Evolutionary conservation across 345 rosid species (phyloP).

Genomic region (Bruguiera parviflora): DNA sequence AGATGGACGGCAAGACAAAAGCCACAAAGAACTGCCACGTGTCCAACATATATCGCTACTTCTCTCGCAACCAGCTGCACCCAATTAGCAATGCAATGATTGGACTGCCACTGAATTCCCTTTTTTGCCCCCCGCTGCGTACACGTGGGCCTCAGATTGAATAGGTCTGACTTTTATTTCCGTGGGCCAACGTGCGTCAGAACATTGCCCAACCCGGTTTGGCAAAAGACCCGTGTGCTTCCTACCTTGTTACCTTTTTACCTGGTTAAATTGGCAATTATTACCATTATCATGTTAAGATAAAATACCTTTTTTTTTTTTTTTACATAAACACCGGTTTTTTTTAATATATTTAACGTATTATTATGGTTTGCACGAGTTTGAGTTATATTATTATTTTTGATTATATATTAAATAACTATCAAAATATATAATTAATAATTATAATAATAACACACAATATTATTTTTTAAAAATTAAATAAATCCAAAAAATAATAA

Average conservation of each 20-base stretch:
- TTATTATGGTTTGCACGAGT: no score
- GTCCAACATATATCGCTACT: background rate
- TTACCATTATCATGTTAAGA: no score
- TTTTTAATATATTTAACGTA: no score
- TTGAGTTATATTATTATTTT: no score
- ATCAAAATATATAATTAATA: no score
- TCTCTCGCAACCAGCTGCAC: slow-evolving; percentile 3
- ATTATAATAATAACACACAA: no score
- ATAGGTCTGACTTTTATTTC: background rate
- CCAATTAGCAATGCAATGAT: slow-evolving; percentile 31
- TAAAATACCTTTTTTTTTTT: no score
- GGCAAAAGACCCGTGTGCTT: slow-evolving; percentile 1
- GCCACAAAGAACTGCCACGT: slow-evolving; percentile 35
- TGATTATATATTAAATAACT: no score
- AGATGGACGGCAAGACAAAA: background rate
- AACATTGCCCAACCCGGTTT: slow-evolving; percentile 10
- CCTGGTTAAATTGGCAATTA: no score
- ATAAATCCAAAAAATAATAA: no score
- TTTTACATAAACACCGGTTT: no score
- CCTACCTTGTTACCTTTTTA: background rate
- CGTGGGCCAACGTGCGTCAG: slow-evolving; percentile 13
- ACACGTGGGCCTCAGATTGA: slow-evolving; percentile 17
- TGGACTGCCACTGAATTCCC: slow-evolving; percentile 19
- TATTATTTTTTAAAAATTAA: no score
- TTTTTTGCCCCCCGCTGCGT: background rate